Base-by-base conservation (phyloP, 2,329 filamentous ascomycete genomes). In the Aspergillus eucalypticola region DNA sequence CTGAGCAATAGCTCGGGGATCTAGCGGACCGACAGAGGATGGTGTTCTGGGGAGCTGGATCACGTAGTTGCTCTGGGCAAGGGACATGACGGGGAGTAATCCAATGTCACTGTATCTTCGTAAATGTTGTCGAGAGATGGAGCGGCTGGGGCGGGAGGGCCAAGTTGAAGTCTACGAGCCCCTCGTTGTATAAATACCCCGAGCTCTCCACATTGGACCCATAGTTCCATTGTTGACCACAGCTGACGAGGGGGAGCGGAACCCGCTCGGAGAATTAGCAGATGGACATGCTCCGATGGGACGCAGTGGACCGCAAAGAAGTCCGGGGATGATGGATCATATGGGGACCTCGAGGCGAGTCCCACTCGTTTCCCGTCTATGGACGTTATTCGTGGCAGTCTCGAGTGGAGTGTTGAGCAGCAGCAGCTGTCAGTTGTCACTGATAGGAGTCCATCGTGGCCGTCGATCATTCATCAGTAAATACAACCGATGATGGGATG, bases 1-100 rank as follows among this genome's bases (percentile, higher is more conserved):
- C 54, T 75, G 71, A 10, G 71, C 66, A 27, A 75, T 69, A 10
- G 57, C 63, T 21, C 66, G 60, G 0, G 72, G 64, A 4, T 72
- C 66, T n/a, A 54, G 23, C 52, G 38, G 44, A 49, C 46, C 46
- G 46, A 50, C 3, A 8, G 46, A 8, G 4, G 25, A 15, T 11
- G 46, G 46, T 25, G 46, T 29, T 13, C 21, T 29, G 4, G 44
- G 42, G 21, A 39, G 54, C 19, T 17, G 54, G 25, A 48, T 54
- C 21, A 13, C 46, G 25, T 50, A 50, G 46, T 50, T 15, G 8
- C 13, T 32, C 3, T 29, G 25, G 2, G 46, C 25, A 29, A 50
- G 27, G 19, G 46, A 50, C 46, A 50, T 50, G 23, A 23, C 10
- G 44, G 21, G 15, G 17, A 8, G 25, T 8, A 10, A 11, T 8